Conservation (phyloP, 176 grass and related monocot genomes). For the Oryza glumipatula region DNA sequence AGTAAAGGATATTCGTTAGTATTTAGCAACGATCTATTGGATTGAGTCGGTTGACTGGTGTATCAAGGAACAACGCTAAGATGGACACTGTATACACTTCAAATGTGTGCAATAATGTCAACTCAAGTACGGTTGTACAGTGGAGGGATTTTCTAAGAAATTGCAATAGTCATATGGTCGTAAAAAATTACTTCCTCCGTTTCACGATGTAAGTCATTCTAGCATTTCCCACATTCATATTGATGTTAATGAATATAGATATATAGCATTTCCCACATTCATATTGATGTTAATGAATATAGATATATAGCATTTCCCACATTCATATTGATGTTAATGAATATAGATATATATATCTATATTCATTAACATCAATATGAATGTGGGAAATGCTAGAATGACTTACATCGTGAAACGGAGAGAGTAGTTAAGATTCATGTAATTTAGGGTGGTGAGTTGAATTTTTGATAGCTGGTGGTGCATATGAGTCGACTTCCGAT, state of each 20-base stretch:
- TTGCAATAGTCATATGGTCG: not conserved
- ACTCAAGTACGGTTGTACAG: not conserved
- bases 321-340: too few species aligned
- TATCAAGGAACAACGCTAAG: not conserved
- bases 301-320: too few species aligned
- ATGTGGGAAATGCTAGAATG: too few species aligned
- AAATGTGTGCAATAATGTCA: not conserved
- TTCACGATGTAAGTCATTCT: too few species aligned
- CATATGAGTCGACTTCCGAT: not conserved
- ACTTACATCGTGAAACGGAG: too few species aligned
- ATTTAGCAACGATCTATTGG: not conserved
- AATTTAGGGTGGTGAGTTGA: not conserved
- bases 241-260: too few species aligned
- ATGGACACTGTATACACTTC: not conserved
- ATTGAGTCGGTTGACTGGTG: not conserved
- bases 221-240: too few species aligned
- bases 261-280: too few species aligned
- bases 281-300: too few species aligned
- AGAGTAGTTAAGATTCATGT: not conserved
- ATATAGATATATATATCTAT: too few species aligned
- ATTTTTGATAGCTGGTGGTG: not conserved
- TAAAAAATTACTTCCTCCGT: not conserved
- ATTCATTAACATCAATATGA: too few species aligned
- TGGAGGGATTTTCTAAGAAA: not conserved
- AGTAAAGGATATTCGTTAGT: too few species aligned